Evolutionary conservation across 106 monocot genomes (phyloP), one percentile per base, ranked within the genome.

Genomic region (Phalaenopsis aphrodite): DNA sequence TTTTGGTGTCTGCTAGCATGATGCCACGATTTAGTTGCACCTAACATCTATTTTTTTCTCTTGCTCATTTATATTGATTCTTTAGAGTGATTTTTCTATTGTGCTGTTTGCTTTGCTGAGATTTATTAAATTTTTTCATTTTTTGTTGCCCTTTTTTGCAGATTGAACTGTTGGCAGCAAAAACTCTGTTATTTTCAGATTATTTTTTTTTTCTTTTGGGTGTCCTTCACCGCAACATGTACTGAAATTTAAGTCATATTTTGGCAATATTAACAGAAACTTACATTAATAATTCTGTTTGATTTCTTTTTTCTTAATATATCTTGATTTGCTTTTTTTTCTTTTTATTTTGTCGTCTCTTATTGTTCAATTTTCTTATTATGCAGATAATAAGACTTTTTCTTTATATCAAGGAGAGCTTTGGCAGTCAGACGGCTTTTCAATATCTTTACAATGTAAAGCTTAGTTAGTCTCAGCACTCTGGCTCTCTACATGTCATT

Each of bases 341-440:
- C 39, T 52, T 58, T 2, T 52, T 65, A 61, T 41, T 52, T 36
- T 47, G 14, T 79, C 14, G 14, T 69, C 15, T 61, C 69, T 39
- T 69, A 39, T 37, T 69, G 12, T 21, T 38, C 69, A 39, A 2
- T 85, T 8, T 46, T 47, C 4, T 64, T 79, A 23, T 77, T 86
- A 23, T 89, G 85, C 94, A 98, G 97, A 88, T 92, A 46, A 91
- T 92, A 81, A 87, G 82, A 21, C 89, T 98, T 84, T 98, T 98
- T 84, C 79, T 90, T 52, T 92, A 94, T 85, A 90, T 94, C 48
- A 88, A 94, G 85, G 89, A 92, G 84, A 91, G 80, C 72, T 92
- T 90, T 72, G 78, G 72, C 69, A 83, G 83, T 71, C 92, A 92
- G 21, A 78, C 92, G 83, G 94, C 97, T 45, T 98, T 94, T 77